Evolutionary conservation across 192 early-diverging fungal genomes (phyloP).

Genomic region (Lunasporangiospora selenospora): DNA sequence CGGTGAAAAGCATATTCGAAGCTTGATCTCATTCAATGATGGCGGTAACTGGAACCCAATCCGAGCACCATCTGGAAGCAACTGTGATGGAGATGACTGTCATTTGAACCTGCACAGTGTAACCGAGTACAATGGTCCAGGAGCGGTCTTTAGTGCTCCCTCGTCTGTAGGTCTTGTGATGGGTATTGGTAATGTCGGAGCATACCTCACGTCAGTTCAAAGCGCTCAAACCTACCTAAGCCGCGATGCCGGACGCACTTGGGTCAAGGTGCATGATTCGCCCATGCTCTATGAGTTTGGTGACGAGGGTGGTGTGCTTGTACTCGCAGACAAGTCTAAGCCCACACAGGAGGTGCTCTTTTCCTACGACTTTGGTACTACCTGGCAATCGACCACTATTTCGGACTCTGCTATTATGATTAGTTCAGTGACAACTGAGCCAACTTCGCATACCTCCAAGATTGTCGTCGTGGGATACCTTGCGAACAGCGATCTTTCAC

Average conservation of each 20-base stretch:
- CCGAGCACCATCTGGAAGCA: slow-evolving; percentile 17
- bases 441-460: slow-evolving; percentile 69
- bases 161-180: slow-evolving; percentile 84
- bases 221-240: slow-evolving; percentile 80
- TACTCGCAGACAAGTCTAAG: slow-evolving; percentile 74
- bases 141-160: slow-evolving; percentile 69
- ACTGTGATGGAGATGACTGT: slow-evolving; percentile 58
- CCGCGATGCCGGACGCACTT: slow-evolving; percentile 85
- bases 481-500: slow-evolving; percentile 13
- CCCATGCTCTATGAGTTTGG: slow-evolving; percentile 84
- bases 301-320: slow-evolving; percentile 88
- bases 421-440: slow-evolving; percentile 64
- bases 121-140: slow-evolving; percentile 66
- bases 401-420: slow-evolving; percentile 66
- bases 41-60: slow-evolving; percentile 57
- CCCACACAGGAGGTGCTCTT: slow-evolving; percentile 73
- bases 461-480: slow-evolving; percentile 75
- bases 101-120: slow-evolving; percentile 83
- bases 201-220: slow-evolving; percentile 60
- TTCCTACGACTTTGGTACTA: slow-evolving; percentile 81
- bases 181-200: slow-evolving; percentile 91
- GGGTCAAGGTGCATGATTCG: slow-evolving; percentile 74
- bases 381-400: slow-evolving; percentile 73
- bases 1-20: slow-evolving; percentile 69
- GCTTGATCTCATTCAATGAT: slow-evolving; percentile 90